These are phyloP conservation scores for Verticillium tricorpus DNA, from an alignment of 2,329 filamentous ascomycete genomes.

Conservation along the genomic window DNA sequence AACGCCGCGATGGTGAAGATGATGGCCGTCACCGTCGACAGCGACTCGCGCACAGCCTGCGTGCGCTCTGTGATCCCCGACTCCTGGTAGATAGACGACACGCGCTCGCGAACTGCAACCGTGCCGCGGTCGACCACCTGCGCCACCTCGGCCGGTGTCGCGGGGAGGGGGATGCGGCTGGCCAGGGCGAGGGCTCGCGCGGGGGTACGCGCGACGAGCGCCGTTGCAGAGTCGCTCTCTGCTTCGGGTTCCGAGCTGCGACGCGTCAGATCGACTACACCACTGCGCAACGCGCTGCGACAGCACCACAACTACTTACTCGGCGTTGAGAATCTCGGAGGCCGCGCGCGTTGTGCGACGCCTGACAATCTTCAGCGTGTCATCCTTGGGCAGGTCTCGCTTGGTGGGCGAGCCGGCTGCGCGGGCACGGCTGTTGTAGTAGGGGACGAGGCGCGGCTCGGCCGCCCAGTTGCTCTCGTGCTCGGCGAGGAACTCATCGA, in stretches of 20 bases:
- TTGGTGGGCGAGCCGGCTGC: constrained; percentile 58
- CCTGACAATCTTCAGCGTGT: constrained; percentile 39
- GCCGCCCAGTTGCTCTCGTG: constrained; percentile 62
- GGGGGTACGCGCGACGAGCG: constrained; percentile 42
- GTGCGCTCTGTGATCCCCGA: constrained; percentile 64
- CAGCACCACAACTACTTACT: constrained; percentile 40
- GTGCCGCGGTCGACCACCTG: constrained; percentile 70
- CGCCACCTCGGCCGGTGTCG: constrained; percentile 75
- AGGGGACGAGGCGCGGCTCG: constrained; percentile 64
- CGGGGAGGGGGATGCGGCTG: constrained; percentile 66
- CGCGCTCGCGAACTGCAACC: constrained; percentile 60
- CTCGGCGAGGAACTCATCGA: constrained; percentile 68
- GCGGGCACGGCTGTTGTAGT: constrained; percentile 66
- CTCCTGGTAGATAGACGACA: constrained; percentile 58
- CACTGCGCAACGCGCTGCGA: neutral
- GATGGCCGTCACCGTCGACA: constrained; percentile 70
- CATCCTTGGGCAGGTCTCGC: constrained; percentile 39
- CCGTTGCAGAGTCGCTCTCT: constrained; percentile 32
- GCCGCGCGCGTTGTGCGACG: constrained; percentile 39
- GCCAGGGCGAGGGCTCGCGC: constrained; percentile 49
- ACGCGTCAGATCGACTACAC: constrained; percentile 4
- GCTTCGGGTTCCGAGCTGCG: constrained; percentile 20
- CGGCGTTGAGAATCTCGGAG: constrained; percentile 36
- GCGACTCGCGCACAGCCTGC: constrained; percentile 60
- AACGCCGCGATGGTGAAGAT: constrained; percentile 63